These are phyloP conservation scores for Penicillium crystallinum DNA, from an alignment of 495 filamentous ascomycete species.

Conservation along the genomic window DNA sequence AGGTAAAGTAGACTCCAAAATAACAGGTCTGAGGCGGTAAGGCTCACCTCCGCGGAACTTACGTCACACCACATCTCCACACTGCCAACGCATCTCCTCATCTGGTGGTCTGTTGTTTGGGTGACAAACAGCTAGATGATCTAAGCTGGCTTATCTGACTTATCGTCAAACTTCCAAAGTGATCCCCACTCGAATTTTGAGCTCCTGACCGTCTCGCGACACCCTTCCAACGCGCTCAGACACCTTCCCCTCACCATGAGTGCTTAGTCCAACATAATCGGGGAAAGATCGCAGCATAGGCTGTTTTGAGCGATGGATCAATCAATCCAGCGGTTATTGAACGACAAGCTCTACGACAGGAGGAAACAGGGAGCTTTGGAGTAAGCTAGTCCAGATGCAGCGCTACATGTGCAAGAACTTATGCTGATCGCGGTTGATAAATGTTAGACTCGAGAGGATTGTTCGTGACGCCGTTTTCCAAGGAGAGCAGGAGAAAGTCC, in stretches of 20 bases:
- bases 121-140: neutral
- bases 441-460: conserved; percentile 72
- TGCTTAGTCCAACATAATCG: conserved; percentile 24
- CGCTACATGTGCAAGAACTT: neutral
- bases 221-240: neutral
- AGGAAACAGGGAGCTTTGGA: conserved; percentile 94
- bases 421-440: conserved; percentile 7
- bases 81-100: conserved; percentile 36
- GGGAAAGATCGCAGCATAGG: conserved; percentile 17
- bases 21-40: conserved; percentile 4
- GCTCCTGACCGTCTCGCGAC: conserved; percentile 9
- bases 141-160: neutral
- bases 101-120: conserved; percentile 4
- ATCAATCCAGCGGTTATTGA: conserved; percentile 81
- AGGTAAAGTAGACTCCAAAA: neutral
- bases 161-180: neutral
- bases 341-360: conserved; percentile 98
- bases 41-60: conserved; percentile 24
- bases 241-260: conserved; percentile 27
- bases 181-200: neutral
- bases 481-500: conserved; percentile 71
- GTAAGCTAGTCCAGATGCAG: conserved; percentile 49
- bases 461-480: conserved; percentile 78
- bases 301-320: conserved; percentile 66
- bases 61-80: conserved; percentile 36